Base-by-base conservation (phyloP, 2,329 filamentous ascomycete species). In the Colletotrichum melonis region DNA sequence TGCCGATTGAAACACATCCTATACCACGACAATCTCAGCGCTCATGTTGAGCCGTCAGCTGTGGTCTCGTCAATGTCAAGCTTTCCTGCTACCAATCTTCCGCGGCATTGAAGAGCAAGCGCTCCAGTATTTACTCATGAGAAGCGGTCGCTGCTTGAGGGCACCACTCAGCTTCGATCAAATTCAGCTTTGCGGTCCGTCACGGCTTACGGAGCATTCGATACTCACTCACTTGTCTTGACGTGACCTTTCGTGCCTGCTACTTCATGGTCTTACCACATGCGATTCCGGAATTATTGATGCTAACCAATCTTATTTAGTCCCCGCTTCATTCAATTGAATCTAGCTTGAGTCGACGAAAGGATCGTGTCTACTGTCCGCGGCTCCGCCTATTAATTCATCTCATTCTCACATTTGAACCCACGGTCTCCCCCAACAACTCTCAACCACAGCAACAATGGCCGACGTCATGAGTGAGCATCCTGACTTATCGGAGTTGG, bases 391-490 rank as follows among this genome's bases (percentile, higher is more conserved):
- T 9, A 5, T 38, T 11, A 9, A 22, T 22, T n/a, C n/a, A 22
- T 7, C 14, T 55, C n/a, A 16, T 26, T 52, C 38, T 46, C 42
- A 71, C 24, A 28, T 49, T 26, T n/a, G 14, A 19, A 30, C 11
- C 35, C 11, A 62, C 30, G 42, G 8, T 49, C 42, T 22, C 42
- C 19, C 19, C 42, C 26, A 22, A 24, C n/a, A 26, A 62, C 19
- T 16, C 32, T 19, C 14, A 7, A 22, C n/a, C 63, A 70, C 16
- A 62, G 62, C 60, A 66, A 73, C 77, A 63, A 89, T 89, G 88
- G 84, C 87, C 72, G 86, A 89, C 55, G 77, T 84, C 42, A 80
- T 86, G 30, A 79, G 82, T 32, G 87, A 89, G 63, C 87, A 88
- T 67, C 81, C 85, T 65, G 87, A 88, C 70, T 83, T 88, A 67